These are phyloP conservation scores for Globisporangium radiosum DNA, from an alignment of 352 stramenopile species.

Conservation along the genomic window DNA sequence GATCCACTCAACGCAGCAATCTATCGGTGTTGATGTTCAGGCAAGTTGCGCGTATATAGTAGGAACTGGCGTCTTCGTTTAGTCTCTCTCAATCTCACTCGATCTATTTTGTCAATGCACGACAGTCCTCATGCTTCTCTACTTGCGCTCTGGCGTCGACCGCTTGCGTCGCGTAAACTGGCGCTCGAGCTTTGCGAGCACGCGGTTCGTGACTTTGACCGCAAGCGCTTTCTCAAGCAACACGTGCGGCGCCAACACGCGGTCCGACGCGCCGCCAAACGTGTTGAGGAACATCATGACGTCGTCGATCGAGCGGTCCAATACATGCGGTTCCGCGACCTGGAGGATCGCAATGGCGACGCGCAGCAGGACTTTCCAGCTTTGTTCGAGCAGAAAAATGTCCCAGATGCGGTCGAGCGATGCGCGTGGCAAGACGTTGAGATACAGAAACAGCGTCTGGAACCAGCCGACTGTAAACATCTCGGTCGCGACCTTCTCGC, in stretches of 20 bases:
- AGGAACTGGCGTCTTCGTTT: too few relatives aligned
- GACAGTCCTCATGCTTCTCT: background rate
- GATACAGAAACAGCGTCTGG: conserved; percentile 82
- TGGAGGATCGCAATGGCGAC: conserved; percentile 64
- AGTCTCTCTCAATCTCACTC: too few relatives aligned
- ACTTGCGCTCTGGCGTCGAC: conserved; percentile 20
- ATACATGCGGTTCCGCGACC: conserved; percentile 53
- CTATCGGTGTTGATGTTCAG: too few relatives aligned
- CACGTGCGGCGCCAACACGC: conserved; percentile 41
- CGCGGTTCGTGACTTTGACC: conserved; percentile 75
- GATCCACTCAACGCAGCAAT: too few relatives aligned
- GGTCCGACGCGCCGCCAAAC: conserved; percentile 47
- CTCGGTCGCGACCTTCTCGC: conserved; percentile 72
- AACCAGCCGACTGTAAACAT: conserved; percentile 89
- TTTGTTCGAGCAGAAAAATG: conserved; percentile 80
- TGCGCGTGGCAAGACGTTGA: conserved; percentile 71
- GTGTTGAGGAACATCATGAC: conserved; percentile 88
- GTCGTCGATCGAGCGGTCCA: conserved; percentile 67
- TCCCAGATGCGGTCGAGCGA: conserved; percentile 81
- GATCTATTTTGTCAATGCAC: too few relatives aligned
- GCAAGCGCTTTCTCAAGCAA: conserved; percentile 43
- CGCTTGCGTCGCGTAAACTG: conserved; percentile 57
- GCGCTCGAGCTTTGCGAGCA: conserved; percentile 68
- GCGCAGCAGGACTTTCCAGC: conserved; percentile 81
- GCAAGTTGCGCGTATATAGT: too few relatives aligned